phyloP scores from a whole-genome alignment of 768 basidiomycete genomes.

The Boletellus emodensis region DNA sequence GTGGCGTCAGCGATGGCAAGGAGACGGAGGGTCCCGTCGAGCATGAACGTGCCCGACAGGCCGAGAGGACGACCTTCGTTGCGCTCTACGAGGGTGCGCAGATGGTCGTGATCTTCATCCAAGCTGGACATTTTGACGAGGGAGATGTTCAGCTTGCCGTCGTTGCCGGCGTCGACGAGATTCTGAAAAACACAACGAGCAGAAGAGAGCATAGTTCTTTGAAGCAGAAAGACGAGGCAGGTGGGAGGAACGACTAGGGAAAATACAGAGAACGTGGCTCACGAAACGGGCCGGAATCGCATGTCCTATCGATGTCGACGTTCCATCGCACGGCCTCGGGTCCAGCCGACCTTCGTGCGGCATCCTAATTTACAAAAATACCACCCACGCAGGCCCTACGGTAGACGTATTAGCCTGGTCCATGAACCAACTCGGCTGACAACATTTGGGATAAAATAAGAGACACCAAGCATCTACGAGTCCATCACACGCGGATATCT shows the following conservation, averaged over 20 bases:
- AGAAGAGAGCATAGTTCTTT: slow-evolving; percentile 7
- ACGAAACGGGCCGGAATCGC: neutral
- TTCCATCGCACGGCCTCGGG: neutral
- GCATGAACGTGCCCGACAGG: slow-evolving; percentile 24
- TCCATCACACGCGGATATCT: no score
- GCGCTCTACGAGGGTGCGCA: slow-evolving; percentile 25
- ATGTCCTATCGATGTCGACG: neutral
- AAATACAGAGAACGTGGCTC: slow-evolving; percentile 3
- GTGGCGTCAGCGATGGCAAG: slow-evolving; percentile 28
- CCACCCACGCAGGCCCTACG: no score
- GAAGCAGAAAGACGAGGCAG: slow-evolving; percentile 2
- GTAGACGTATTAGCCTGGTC: no score
- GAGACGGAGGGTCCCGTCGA: slow-evolving; percentile 20
- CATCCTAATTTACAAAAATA: neutral
- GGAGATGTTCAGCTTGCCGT: slow-evolving; percentile 17
- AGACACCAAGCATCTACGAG: no score
- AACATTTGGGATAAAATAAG: no score
- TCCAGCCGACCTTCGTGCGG: neutral
- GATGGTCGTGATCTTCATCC: slow-evolving; percentile 19
- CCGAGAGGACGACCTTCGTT: slow-evolving; percentile 33
- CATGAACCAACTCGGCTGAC: no score
- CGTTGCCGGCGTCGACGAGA: slow-evolving; percentile 23
- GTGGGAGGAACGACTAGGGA: neutral
- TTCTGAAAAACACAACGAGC: slow-evolving; percentile 26
- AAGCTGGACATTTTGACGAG: slow-evolving; percentile 18